phyloP scores from a whole-genome alignment of 768 basidiomycete species.

The Leccinum rimulosum region DNA sequence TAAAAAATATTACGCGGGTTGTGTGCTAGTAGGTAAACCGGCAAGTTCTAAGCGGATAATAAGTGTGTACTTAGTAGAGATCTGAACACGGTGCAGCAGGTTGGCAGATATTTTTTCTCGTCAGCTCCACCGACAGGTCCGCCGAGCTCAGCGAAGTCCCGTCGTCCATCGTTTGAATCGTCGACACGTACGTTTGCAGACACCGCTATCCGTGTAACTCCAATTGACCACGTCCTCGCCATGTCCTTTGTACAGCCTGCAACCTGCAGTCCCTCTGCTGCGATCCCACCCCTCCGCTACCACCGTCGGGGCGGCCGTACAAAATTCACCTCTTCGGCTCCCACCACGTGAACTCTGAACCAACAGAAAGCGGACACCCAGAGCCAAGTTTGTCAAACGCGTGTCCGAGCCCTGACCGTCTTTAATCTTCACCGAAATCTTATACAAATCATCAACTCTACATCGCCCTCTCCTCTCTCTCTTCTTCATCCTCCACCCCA shows the following conservation, averaged over 20 bases:
- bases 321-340: conserved; percentile 30
- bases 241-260: conserved; percentile 20
- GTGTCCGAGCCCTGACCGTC: conserved; percentile 34
- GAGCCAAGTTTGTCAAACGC: conserved; percentile 36
- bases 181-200: conserved; percentile 26
- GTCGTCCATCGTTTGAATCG: conserved; percentile 7
- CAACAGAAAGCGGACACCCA: conserved; percentile 30
- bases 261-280: conserved; percentile 1
- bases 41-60: background rate
- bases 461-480: conserved; percentile 15
- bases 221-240: conserved; percentile 24
- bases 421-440: conserved; percentile 35
- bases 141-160: conserved; percentile 37
- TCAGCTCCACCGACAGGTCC: conserved; percentile 29
- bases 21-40: background rate
- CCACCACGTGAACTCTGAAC: conserved; percentile 33
- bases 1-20: background rate
- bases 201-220: conserved; percentile 13
- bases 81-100: conserved; percentile 32
- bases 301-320: conserved; percentile 13
- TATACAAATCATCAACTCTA: conserved; percentile 29
- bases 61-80: conserved; percentile 6
- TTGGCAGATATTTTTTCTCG: conserved; percentile 17
- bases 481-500: conserved; percentile 20
- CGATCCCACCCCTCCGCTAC: conserved; percentile 20